Evolutionary conservation across 768 basidiomycete species (phyloP).

Genomic region (Kockovaella imperatae): DNA sequence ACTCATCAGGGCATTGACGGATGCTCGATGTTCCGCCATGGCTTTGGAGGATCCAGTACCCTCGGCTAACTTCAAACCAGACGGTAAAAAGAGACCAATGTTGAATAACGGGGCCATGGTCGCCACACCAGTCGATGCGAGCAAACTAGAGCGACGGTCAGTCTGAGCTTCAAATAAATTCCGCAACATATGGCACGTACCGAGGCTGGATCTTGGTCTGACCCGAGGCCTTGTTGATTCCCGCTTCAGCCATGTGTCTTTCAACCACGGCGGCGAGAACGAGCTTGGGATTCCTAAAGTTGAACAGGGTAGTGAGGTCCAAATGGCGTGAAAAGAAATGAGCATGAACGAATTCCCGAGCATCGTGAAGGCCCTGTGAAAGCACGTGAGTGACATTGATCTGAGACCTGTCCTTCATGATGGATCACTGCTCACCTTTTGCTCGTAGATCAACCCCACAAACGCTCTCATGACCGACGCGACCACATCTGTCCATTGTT

Average conservation of each 20-base stretch:
- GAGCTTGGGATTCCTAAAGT: conserved; percentile 73
- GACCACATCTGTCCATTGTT: conserved; percentile 68
- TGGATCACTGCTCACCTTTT: conserved; percentile 65
- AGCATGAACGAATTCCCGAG: conserved; percentile 80
- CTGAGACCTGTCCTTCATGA: too few species aligned
- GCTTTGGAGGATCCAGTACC: conserved; percentile 84
- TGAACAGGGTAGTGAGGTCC: conserved; percentile 69
- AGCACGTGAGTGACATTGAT: background rate
- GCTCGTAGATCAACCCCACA: conserved; percentile 79
- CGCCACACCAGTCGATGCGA: conserved; percentile 87
- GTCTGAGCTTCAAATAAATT: background rate
- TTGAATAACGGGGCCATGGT: conserved; percentile 87
- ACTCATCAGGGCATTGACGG: conserved; percentile 36
- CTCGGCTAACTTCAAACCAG: conserved; percentile 74
- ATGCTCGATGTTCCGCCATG: conserved; percentile 90
- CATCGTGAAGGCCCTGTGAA: conserved; percentile 56
- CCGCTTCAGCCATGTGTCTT: conserved; percentile 58
- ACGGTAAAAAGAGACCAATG: conserved; percentile 83
- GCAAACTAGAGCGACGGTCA: conserved; percentile 51
- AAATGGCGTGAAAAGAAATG: conserved; percentile 80
- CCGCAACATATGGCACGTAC: conserved; percentile 46
- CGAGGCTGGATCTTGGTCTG: conserved; percentile 46
- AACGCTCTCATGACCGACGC: conserved; percentile 79
- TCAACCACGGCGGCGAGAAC: conserved; percentile 65
- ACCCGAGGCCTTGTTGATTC: conserved; percentile 29